Evolutionary conservation across 1,139 yeast genomes (phyloP).

Genomic region (Suhomyces taliae): DNA sequence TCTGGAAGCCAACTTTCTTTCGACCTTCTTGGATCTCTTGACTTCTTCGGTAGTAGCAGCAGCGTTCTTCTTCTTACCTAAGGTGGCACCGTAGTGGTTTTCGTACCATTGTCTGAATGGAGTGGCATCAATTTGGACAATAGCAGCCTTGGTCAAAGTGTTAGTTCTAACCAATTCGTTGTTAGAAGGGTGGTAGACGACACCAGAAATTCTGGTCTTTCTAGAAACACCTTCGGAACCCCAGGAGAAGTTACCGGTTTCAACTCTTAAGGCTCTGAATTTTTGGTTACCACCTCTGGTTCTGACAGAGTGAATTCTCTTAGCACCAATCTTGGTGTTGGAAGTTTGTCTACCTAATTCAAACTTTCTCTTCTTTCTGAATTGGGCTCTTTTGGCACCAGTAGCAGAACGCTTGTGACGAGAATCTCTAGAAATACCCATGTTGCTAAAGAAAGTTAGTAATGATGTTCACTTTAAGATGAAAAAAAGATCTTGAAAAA

Average conservation of each 20-base stretch:
- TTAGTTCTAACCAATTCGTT: constrained; percentile 99
- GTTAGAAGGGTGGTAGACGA: constrained; percentile 99
- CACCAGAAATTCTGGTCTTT: constrained; percentile 98
- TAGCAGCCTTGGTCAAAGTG: constrained; percentile 98
- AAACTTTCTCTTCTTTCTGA: constrained; percentile 99
- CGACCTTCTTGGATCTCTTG: constrained; percentile 76
- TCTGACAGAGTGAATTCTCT: constrained; percentile 99
- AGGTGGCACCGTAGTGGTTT: constrained; percentile 92
- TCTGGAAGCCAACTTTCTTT: constrained; percentile 92
- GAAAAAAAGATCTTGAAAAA: no score
- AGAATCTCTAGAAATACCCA: constrained; percentile 99
- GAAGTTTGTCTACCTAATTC: constrained; percentile 99
- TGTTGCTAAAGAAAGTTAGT: constrained; percentile 30
- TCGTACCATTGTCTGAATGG: constrained; percentile 99
- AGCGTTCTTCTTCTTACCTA: constrained; percentile 74
- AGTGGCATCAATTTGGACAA: constrained; percentile 99
- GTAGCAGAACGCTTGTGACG: constrained; percentile 99
- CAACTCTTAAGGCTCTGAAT: constrained; percentile 99
- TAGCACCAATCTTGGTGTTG: constrained; percentile 98
- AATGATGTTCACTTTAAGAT: no score
- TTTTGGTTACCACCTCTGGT: constrained; percentile 99
- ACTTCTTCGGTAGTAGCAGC: constrained; percentile 50
- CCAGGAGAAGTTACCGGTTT: constrained; percentile 99
- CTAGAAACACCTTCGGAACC: constrained; percentile 98
- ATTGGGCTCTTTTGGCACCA: constrained; percentile 99